Evolutionary conservation across 2,329 filamentous ascomycete species (phyloP).

Genomic region (Apiospora pterosperma): DNA sequence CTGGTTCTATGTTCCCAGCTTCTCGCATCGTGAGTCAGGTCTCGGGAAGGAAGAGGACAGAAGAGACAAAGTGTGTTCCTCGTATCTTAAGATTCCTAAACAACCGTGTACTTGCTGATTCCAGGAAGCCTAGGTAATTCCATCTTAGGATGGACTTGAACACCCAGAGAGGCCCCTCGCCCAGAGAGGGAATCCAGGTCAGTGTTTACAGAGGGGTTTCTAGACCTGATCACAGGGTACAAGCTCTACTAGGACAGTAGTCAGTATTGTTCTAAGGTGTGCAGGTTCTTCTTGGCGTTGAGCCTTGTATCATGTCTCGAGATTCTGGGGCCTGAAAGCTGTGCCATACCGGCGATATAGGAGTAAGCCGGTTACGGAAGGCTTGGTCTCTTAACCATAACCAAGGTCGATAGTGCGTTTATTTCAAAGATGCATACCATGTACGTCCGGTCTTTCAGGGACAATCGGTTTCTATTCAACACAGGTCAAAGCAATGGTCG

Average conservation of each 20-base stretch:
- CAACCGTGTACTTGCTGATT: background rate
- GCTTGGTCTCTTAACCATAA: background rate
- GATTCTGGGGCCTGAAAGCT: too few species aligned
- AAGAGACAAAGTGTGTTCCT: too few species aligned
- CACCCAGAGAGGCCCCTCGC: background rate
- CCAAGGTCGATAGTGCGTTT: background rate
- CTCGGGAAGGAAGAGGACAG: background rate
- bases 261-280: too few species aligned
- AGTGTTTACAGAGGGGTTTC: background rate
- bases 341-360: background rate
- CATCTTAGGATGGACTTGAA: background rate
- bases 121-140: background rate
- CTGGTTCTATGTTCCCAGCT: too few species aligned
- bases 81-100: background rate
- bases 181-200: too few species aligned
- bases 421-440: background rate
- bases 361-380: background rate
- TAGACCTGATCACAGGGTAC: background rate
- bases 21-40: background rate
- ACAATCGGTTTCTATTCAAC: background rate
- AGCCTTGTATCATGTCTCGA: too few species aligned
- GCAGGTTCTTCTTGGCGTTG: too few species aligned
- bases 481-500: background rate
- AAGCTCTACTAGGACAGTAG: too few species aligned
- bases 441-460: too few species aligned